A percentile compares a stretch with the other conserved stretches of the same genome.
Conservation (phyloP, 805 yeast species). For the Kazachstania psychrophila region DNA sequence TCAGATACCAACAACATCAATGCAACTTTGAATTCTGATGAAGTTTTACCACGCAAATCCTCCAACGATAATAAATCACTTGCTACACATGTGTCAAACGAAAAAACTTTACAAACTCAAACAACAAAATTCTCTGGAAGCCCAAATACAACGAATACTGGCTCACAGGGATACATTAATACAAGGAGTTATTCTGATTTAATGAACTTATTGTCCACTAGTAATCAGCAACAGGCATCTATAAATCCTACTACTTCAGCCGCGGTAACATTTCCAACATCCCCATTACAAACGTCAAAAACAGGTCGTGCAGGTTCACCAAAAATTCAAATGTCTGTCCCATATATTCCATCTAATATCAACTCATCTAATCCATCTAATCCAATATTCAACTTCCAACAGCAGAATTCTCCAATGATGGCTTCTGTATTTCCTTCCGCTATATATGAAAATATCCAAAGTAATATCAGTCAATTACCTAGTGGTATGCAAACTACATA, state of each 20-base stretch:
- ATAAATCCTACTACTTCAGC: background rate
- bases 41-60: background rate
- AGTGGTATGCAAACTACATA: too few relatives aligned
- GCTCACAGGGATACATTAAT: background rate
- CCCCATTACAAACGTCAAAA: background rate
- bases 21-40: too few relatives aligned
- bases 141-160: background rate
- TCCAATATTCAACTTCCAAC: background rate
- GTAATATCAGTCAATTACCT: too few relatives aligned
- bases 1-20: background rate
- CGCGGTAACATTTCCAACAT: background rate
- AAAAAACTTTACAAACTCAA: background rate
- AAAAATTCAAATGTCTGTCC: conserved; percentile 1
- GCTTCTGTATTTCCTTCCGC: conserved; percentile 1
- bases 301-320: background rate
- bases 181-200: conserved; percentile 18
- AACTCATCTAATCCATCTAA: background rate
- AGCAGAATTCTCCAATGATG: background rate
- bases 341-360: conserved; percentile 1
- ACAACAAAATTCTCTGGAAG: background rate
- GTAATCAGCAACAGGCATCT: background rate
- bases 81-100: background rate
- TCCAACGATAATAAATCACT: background rate
- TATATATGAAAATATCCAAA: background rate
- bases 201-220: background rate